Evolutionary conservation across 305 asterid genomes (phyloP).

Genomic region (Coffea humblotiana): DNA sequence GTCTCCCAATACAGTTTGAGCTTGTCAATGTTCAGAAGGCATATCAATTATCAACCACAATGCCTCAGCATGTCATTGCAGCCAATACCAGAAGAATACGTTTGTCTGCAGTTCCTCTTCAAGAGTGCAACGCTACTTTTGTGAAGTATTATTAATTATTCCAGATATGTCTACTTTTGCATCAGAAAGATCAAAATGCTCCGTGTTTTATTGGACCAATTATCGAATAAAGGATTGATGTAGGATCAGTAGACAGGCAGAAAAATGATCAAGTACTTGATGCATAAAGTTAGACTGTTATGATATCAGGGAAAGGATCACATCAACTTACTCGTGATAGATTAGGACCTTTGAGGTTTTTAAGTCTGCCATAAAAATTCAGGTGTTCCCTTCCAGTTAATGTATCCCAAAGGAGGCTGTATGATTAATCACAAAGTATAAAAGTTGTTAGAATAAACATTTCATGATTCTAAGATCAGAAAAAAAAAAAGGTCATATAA

Average conservation of each 20-base stretch:
- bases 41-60: background rate
- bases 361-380: conserved; percentile 40
- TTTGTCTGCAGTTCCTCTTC: too few species aligned
- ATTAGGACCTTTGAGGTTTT: conserved; percentile 34
- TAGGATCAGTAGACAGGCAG: background rate
- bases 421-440: background rate
- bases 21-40: background rate
- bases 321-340: conserved; percentile 28
- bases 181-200: background rate
- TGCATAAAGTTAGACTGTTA: background rate
- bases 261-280: background rate
- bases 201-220: background rate
- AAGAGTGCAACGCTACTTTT: background rate
- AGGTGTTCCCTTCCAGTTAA: conserved; percentile 43
- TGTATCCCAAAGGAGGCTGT: conserved; percentile 44
- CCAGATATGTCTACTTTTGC: background rate
- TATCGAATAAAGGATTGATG: background rate
- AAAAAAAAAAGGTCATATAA: background rate
- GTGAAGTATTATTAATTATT: background rate
- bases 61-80: background rate
- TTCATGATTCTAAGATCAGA: background rate
- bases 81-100: background rate
- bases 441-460: background rate
- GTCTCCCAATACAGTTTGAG: background rate
- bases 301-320: background rate